Base-by-base conservation (phyloP, 805 yeast genomes). In the Yamadazyma ubonensis region DNA sequence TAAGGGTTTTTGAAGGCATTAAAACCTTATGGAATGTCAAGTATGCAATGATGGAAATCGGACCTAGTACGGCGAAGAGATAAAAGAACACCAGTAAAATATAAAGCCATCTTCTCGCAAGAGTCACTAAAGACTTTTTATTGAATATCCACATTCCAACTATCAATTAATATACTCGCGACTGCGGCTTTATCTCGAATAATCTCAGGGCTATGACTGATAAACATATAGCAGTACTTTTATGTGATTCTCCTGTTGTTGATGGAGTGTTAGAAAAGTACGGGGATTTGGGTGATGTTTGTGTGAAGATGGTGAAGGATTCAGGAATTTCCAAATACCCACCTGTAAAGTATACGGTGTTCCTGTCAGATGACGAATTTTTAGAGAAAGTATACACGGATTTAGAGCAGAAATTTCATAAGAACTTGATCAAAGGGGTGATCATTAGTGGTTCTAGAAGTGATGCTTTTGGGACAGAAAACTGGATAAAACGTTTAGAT, bases 201-300 rank as follows among this genome's bases (percentile, higher is more conserved):
- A n/a, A n/a, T n/a, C n/a, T n/a, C n/a, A n/a, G n/a, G n/a, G n/a
- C n/a, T n/a, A n/a, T n/a, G n/a, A n/a, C n/a, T n/a, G n/a, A n/a
- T 23, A 23, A 23, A 23, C 70, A 67, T 41, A 55, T 70, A 33
- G 74, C 73, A 11, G 57, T 70, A 15, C 48, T 70, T n/a, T 66
- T 59, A 3, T 57, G 66, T 42, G 76, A 71, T 44, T 59, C 64
- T 5, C 65, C 67, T 5, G 60, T 61, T 20, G 49, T 50, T 8
- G 59, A 52, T n/a, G n/a, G n/a, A 17, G 43, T 58, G 14, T 45
- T 57, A 15, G 59, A 50, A 12, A 50, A 49, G n/a, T 67, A 50
- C 50, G 83, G 82, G 1, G 78, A 75, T 52, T 78, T 73, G 52
- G 83, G 78, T 2, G 79, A 76, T 44, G 70, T 70, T 46, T 65